Base-by-base conservation (phyloP, 257 asterid genomes). In the Solanum habrochaites region DNA sequence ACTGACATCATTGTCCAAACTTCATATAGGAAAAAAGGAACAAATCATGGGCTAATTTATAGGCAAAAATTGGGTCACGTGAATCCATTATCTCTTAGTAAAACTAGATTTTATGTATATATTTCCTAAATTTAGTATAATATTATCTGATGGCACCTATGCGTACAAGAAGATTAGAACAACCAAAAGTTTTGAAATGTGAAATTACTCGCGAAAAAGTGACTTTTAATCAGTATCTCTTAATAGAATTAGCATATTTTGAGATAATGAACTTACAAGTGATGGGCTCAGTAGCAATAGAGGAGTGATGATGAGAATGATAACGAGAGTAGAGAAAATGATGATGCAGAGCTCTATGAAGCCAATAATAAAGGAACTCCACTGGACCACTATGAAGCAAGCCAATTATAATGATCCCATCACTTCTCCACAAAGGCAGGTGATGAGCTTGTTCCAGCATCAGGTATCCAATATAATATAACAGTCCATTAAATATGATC, bases 251-350 rank as follows among this genome's bases (percentile, higher is more conserved):
- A 29, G 13, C 47, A 32, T 11, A 12, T 74, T n/a, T 37, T n/a
- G 12, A n/a, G 84, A 25, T 13, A 18, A 69, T 27, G 20, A 27
- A 40, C 89, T 56, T 92, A 95, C 98, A 94, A 23, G 98, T 86
- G 3, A 94, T 93, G 52, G 98, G 98, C 92, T 95, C 95, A 8
- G 96, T 93, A 88, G 88, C 98, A 10, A 95, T 93, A 90, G 97
- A 93, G 27, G 98, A 93, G 8, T 95, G 98, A 87, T 95, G 98
- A 88, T 95, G 98, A 4, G 98, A 95, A n/a, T 95, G 98, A 83
- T 93, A 95, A 72, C 98, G 88, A 18, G 97, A 91, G 93, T 94
- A 94, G 88, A 95, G 97, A 49, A 39, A 95, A 60, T 95, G 98
- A 85, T 95, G 97, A 90, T 95, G 98, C 83, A 95, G 83, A 0